Conservation (phyloP, 768 basidiomycete genomes). For the Hydnomerulius pinastri region DNA sequence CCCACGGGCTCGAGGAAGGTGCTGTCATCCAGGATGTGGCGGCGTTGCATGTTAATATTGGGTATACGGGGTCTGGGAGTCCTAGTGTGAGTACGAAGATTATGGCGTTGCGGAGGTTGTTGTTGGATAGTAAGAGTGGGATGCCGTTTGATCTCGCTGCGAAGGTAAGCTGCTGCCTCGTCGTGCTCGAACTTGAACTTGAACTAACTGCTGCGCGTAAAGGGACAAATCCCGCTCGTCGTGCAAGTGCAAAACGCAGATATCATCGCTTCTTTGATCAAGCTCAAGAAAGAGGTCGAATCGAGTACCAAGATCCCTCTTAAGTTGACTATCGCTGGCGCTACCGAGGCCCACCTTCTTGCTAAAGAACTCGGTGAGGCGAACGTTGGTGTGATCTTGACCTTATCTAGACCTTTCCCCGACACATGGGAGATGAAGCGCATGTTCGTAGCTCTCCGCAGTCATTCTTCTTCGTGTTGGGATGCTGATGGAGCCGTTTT, state of each 20-base stretch:
- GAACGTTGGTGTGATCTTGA: constrained; percentile 68
- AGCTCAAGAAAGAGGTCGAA: constrained; percentile 68
- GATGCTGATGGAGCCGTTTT: constrained; percentile 12
- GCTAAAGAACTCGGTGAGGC: constrained; percentile 72
- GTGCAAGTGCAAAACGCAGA: constrained; percentile 78
- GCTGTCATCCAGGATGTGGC: constrained; percentile 62
- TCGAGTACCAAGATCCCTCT: constrained; percentile 42
- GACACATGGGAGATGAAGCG: constrained; percentile 60
- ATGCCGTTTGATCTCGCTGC: constrained; percentile 43
- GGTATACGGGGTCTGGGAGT: constrained; percentile 39
- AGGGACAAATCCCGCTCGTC: constrained; percentile 77
- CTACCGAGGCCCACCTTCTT: constrained; percentile 68
- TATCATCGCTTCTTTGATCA: constrained; percentile 74
- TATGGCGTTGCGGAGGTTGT: constrained; percentile 64
- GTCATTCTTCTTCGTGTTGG: not conserved
- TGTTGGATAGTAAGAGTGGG: constrained; percentile 39
- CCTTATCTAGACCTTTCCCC: constrained; percentile 73
- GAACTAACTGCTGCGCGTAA: constrained; percentile 1
- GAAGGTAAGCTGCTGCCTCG: constrained; percentile 40
- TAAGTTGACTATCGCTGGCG: constrained; percentile 65
- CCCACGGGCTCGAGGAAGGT: constrained; percentile 54
- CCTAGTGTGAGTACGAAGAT: constrained; percentile 82
- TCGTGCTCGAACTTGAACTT: not conserved
- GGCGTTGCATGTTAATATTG: constrained; percentile 63
- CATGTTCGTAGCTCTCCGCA: constrained; percentile 30